Base-by-base conservation (phyloP, 345 rosid species). In the Luvunga scandens region DNA sequence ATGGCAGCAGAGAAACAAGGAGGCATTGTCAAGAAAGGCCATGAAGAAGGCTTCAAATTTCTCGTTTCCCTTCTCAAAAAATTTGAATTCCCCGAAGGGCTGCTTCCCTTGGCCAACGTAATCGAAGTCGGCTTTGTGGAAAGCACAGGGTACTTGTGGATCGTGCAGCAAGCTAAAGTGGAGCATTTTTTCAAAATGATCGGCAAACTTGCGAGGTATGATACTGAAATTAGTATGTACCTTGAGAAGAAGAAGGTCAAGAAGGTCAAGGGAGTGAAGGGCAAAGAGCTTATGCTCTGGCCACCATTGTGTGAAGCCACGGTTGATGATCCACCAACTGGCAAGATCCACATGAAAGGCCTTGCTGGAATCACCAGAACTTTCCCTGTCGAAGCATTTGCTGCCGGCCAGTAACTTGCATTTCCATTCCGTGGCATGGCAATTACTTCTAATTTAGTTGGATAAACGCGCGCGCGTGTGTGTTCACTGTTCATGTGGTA, bases 211-310 rank as follows among this genome's bases (percentile, higher is more conserved):
- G 88, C 79, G 56, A 82, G 73, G 67, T 89, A 85, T 50, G 90
- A 69, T 30, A 33, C 83, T 2, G 87, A 84, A 31, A 84, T 89
- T 28, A 70, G 79, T 2, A 85, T 85, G 9, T 80, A 78, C 38
- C 82, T 84, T 3, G 83, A 75, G 85, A 77, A 67, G 36, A 68
- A 71, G 33, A 85, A 56, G 85, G 81, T 89, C 82, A 83, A 79
- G 87, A 85, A 87, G 80, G 85, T 89, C 27, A 89, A 87, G 66
- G 92, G 90, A 1, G 90, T 91, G 19, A 89, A 91, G 91, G 85
- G 91, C 42, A 86, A 91, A 81, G 94, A 91, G 82, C 82, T 91
- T 61, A 79, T 88, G 78, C 61, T 89, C 7, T 89, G 92, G 92
- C 78, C 90, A 9, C 80, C 87, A 0, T 85, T 91, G 21, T 72